Base-by-base conservation (phyloP, 805 yeast genomes). In the Dipodascus geniculatus region DNA sequence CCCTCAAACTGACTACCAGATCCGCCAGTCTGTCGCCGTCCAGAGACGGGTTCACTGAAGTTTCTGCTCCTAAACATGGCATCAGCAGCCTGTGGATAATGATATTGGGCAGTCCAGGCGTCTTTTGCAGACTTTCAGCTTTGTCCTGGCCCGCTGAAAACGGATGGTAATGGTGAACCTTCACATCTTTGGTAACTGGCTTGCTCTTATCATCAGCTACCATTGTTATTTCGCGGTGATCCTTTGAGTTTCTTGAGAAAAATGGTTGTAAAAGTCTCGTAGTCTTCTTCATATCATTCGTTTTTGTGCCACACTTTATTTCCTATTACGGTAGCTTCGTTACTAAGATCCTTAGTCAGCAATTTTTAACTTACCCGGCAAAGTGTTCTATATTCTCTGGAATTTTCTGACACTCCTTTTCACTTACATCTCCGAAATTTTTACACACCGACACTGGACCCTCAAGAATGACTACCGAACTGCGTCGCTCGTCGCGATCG, bases 401-500 rank as follows among this genome's bases (percentile, higher is more conserved):
- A n/a, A n/a, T n/a, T n/a, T n/a, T n/a, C n/a, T n/a, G n/a, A 28
- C 6, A 28, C 11, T 28, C 33, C 11, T 28, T 28, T 11, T 28
- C 11, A 6, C 33, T 28, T 28, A 6, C 33, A 28, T 11, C 11
- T 11, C 6, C 33, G 9, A 28, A 6, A 6, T 28, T 6, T 6
- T 11, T 28, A 28, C 6, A 6, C 11, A 28, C 11, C 11, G 33
- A 6, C 11, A 11, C 33, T 28, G 11, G 11, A 6, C 6, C 33
- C 33, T 6, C 11, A n/a, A 11, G 6, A 38, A 47, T 52, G 55
- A 20, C 49, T 8, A 3, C 48, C 48, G 63, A 53, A 48, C 59
- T 70, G 38, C 68, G 76, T 28, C 65, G 75, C 33, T 71, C 75
- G 3, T 53, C 73, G 3, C 61, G 76, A 52, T 54, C 70, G 23